Base-by-base conservation (phyloP, 306 rosid genomes). In the Astragalus membranaceus region DNA sequence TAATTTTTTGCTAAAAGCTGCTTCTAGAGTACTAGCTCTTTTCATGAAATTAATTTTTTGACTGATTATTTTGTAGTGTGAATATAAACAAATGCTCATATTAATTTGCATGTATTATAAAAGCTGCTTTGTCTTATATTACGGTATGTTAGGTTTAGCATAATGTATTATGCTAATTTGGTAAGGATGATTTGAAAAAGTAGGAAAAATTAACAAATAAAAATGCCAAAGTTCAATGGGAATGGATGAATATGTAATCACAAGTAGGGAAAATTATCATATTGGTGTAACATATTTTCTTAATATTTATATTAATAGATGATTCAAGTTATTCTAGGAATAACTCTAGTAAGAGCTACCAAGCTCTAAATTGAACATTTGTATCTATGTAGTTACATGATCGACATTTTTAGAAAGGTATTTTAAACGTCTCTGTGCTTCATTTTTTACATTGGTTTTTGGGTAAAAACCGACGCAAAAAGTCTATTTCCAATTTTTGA, bases 81-180 rank as follows among this genome's bases (percentile, higher is more conserved):
- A 73, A 73, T 16, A 43, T 9, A 58, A 58, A 17, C 50, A 48
- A 65, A 48, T 72, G 53, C 61, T 61, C 75, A 42, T 59, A 73
- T n/a, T n/a, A n/a, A n/a, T 72, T 58, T 67, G 7, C 44, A 62
- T 54, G 11, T 14, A 55, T 55, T 2, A n/a, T n/a, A n/a, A n/a
- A n/a, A n/a, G n/a, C n/a, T 64, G 57, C 37, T 7, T 63, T 29
- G 14, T 16, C 8, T 43, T 4, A 44, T 33, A 43, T 62, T 62
- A 13, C 41, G 37, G 1, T 71, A 32, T 14, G 58, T 32, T 41
- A 42, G 29, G 37, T 58, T 4, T 4, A 52, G 58, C 16, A 46
- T 46, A 70, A 57, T 56, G 47, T 35, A 20, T 32, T 44, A 47
- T 72, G 13, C 7, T 48, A 17, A 42, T 50, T 50, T 62, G 63